Conservation (phyloP, 2,329 filamentous ascomycete genomes). For the Pestalotiopsis sp. region DNA sequence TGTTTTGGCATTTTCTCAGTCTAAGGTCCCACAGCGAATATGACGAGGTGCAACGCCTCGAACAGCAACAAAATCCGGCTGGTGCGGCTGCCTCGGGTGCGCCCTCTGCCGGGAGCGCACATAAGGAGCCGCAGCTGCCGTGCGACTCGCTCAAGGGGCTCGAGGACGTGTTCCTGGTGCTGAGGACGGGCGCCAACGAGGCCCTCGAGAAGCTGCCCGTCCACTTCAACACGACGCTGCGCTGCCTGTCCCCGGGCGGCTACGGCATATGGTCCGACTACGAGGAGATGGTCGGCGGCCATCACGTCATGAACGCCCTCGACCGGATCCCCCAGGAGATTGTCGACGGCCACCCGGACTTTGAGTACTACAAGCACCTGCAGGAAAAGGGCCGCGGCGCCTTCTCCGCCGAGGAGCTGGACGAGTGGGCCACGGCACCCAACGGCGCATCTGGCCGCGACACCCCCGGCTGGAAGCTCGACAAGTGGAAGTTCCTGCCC, state of each 20-base stretch:
- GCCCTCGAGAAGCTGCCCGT: slow-evolving; percentile 54
- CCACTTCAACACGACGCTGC: slow-evolving; percentile 55
- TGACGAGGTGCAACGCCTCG: neutral
- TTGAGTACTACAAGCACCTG: slow-evolving; percentile 52
- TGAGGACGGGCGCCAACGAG: slow-evolving; percentile 63
- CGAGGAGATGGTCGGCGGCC: slow-evolving; percentile 50
- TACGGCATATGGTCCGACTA: slow-evolving; percentile 62
- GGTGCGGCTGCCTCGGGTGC: neutral
- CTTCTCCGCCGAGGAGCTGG: slow-evolving; percentile 34
- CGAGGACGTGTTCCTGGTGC: slow-evolving; percentile 55
- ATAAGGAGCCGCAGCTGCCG: neutral
- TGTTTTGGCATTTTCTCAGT: neutral
- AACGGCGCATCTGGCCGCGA: slow-evolving; percentile 37
- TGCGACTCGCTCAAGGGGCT: slow-evolving; percentile 34
- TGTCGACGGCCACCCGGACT: slow-evolving; percentile 44
- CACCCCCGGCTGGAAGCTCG: slow-evolving; percentile 51
- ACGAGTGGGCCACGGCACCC: slow-evolving; percentile 28
- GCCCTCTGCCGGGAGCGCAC: neutral
- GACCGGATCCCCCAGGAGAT: slow-evolving; percentile 42
- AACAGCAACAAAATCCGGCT: neutral
- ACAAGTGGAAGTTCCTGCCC: slow-evolving; percentile 61
- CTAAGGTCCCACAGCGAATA: neutral
- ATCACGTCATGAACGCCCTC: slow-evolving; percentile 52
- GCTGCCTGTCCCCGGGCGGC: slow-evolving; percentile 49
- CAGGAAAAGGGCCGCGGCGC: slow-evolving; percentile 41